Evolutionary conservation across 345 rosid genomes (phyloP), one percentile per base, ranked within the genome.

Genomic region (Chamaenerion angustifolium): DNA sequence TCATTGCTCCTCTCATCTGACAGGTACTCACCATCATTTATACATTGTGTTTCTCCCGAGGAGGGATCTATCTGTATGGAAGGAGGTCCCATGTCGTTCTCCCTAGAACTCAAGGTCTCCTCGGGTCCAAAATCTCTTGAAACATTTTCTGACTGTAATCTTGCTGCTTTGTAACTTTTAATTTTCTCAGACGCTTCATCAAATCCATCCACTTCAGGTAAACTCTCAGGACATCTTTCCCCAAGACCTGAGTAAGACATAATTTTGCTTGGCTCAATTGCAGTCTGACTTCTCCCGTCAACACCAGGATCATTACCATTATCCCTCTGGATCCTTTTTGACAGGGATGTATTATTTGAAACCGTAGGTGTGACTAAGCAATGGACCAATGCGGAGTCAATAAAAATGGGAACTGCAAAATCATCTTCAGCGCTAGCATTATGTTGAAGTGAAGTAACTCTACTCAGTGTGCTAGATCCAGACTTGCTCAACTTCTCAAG

Each of bases 331-430:
- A 41, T 44, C 62, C 57, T 52, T 52, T 43, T 48, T 52, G 43
- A 44, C 49, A 57, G 61, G 17, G 42, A 46, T 0, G 12, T 16
- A 63, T 45, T 49, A 52, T 57, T 56, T 27, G 64, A 18, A 56
- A 16, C 42, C 1, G 50, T 45, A 10, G 68, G 58, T 31, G 56
- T 10, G n/a, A 45, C 56, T 64, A 76, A 43, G 12, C 37, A 46
- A 50, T 62, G 77, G 45, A 31, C 70, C 8, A 12, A 51, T 64
- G 62, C 74, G 0, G 83, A 68, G 27, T 66, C 75, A 49, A 68
- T 48, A 63, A 54, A 83, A 17, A 83, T 80, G 3, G 95, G 88
- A 68, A 89, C 97, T 13, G 57, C 67, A 40, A 76, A 89, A 65
- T 83, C 94, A 52, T 79, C 95, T 59, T 79, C 95, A 64, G 81